Conservation (phyloP, 164 flowering plant genomes). For the Kalanchoe fedtschenkoi region DNA sequence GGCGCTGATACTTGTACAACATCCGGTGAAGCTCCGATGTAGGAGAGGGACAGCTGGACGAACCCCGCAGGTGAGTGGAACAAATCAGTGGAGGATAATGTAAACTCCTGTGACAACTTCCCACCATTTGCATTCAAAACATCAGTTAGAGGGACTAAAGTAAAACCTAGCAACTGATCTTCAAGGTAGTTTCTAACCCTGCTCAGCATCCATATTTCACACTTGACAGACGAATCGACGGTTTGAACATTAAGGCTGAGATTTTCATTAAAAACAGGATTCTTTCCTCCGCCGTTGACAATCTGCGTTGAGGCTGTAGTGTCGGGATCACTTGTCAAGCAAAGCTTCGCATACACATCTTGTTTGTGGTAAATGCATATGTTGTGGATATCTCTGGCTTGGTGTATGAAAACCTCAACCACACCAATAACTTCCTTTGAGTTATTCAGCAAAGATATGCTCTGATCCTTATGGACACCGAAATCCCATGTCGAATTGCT, state of each 20-base stretch:
- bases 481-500: too few species aligned
- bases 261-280: slow-evolving; percentile 76
- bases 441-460: not conserved
- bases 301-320: slow-evolving; percentile 51
- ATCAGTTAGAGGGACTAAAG: slow-evolving; percentile 76
- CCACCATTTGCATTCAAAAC: slow-evolving; percentile 41
- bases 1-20: slow-evolving; percentile 47
- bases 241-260: slow-evolving; percentile 48
- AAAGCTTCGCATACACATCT: slow-evolving; percentile 96
- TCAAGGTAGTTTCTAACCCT: slow-evolving; percentile 81
- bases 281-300: slow-evolving; percentile 85
- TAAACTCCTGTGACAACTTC: slow-evolving; percentile 62
- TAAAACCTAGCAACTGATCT: slow-evolving; percentile 86
- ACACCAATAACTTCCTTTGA: slow-evolving; percentile 33
- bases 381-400: slow-evolving; percentile 91
- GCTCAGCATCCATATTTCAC: slow-evolving; percentile 97
- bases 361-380: slow-evolving; percentile 97
- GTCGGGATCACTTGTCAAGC: slow-evolving; percentile 70
- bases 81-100: slow-evolving; percentile 80
- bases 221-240: slow-evolving; percentile 57
- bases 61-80: slow-evolving; percentile 95
- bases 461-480: not conserved
- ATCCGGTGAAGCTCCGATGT: slow-evolving; percentile 60
- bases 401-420: slow-evolving; percentile 71
- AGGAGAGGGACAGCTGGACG: slow-evolving; percentile 59